phyloP scores from a whole-genome alignment of 148 eudicot species.

The Rhododendron ovatum region DNA sequence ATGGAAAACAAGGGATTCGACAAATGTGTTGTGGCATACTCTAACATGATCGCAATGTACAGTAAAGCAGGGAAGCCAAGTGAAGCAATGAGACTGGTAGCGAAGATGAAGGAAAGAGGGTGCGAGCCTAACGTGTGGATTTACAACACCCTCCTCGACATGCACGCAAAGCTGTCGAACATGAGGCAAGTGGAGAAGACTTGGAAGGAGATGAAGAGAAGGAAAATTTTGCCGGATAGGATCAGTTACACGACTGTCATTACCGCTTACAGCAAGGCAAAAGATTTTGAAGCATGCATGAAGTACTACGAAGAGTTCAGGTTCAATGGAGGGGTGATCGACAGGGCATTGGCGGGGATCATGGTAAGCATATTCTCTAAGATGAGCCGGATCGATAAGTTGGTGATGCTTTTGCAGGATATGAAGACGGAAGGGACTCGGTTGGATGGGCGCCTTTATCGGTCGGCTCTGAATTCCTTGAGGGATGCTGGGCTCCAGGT shows the following conservation, averaged over 20 bases:
- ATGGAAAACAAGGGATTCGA: conserved; percentile 74
- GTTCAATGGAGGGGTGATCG: conserved; percentile 59
- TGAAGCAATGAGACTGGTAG: conserved; percentile 82
- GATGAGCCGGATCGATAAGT: conserved; percentile 54
- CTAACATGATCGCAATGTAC: conserved; percentile 84
- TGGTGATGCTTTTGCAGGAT: conserved; percentile 70
- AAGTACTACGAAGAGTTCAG: conserved; percentile 55
- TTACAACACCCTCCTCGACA: conserved; percentile 72
- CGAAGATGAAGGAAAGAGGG: conserved; percentile 79
- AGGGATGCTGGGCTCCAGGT: conserved; percentile 74
- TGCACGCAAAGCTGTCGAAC: conserved; percentile 57
- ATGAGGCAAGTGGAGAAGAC: conserved; percentile 72
- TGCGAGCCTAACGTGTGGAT: conserved; percentile 90
- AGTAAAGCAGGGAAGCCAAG: conserved; percentile 53
- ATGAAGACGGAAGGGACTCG: conserved; percentile 56
- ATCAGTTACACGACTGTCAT: conserved; percentile 82
- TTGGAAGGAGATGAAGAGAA: conserved; percentile 94
- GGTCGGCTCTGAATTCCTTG: conserved; percentile 70
- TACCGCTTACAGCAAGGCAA: conserved; percentile 55
- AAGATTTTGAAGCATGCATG: conserved; percentile 56
- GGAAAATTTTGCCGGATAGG: conserved; percentile 54
- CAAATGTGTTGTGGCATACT: conserved; percentile 84
- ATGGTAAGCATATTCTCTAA: conserved; percentile 90
- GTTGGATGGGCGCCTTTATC: conserved; percentile 67
- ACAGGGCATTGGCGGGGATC: conserved; percentile 78